Percentiles rank a stretch among this genome's conserved stretches.
Conservation (phyloP, 768 basidiomycete species). For the Russula griseocarnosa region DNA sequence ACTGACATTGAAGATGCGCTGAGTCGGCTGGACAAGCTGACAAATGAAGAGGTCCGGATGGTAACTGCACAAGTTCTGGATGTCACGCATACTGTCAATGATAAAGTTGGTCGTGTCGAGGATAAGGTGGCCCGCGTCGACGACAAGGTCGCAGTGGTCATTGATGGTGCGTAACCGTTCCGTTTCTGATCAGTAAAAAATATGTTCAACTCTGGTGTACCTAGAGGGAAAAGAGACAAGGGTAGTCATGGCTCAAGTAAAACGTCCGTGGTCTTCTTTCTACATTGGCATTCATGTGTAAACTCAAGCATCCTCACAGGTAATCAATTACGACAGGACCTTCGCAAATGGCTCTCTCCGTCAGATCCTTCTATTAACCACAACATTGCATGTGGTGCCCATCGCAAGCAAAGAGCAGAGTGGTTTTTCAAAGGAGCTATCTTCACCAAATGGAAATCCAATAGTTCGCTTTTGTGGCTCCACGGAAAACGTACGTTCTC, state of each 20-base stretch:
- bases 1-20: no score
- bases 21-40: no score
- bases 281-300: neutral
- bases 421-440: conserved; percentile 5
- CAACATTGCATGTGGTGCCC: neutral
- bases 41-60: neutral
- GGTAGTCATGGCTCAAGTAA: neutral
- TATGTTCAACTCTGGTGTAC: neutral
- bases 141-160: neutral
- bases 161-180: neutral
- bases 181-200: no score
- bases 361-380: neutral
- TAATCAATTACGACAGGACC: neutral
- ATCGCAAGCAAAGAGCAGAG: neutral
- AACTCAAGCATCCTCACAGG: neutral
- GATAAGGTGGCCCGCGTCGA: no score
- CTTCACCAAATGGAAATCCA: neutral
- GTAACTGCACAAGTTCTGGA: neutral
- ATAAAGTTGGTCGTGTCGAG: neutral
- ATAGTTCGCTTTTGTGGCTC: neutral
- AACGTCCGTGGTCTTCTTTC: neutral
- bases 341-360: conserved; percentile 3
- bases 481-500: conserved; percentile 1
- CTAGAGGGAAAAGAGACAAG: no score
- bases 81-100: neutral